Evolutionary conservation across 169 alveolate species (phyloP).

Genomic region (Babesia sp.): DNA sequence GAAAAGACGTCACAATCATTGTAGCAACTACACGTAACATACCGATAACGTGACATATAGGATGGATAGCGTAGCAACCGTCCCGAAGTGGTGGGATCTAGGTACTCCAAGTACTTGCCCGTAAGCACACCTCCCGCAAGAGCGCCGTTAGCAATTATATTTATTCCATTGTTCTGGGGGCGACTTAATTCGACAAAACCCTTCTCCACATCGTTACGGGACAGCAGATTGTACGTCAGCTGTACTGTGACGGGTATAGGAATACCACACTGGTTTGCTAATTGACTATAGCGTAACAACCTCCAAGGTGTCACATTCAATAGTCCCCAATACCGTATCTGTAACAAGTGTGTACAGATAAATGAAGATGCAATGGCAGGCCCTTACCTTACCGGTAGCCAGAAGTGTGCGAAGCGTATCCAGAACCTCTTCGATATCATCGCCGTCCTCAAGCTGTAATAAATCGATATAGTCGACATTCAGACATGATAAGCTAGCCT

Average conservation of each 20-base stretch:
- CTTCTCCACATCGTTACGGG: slow-evolving; percentile 83
- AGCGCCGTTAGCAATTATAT: slow-evolving; percentile 78
- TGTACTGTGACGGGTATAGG: slow-evolving; percentile 79
- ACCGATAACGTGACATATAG: slow-evolving; percentile 79
- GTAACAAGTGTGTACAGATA: not conserved
- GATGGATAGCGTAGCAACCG: slow-evolving; percentile 82
- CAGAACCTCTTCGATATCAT: slow-evolving; percentile 79
- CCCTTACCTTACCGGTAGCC: slow-evolving; percentile 77
- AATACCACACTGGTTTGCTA: slow-evolving; percentile 67
- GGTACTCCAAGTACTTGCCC: slow-evolving; percentile 81
- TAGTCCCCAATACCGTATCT: slow-evolving; percentile 84
- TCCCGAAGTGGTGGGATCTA: slow-evolving; percentile 81
- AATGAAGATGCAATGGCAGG: not conserved
- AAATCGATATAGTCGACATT: slow-evolving; percentile 78
- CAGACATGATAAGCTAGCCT: slow-evolving; percentile 72
- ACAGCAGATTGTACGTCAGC: slow-evolving; percentile 74
- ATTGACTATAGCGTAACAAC: slow-evolving; percentile 66
- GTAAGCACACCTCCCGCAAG: slow-evolving; percentile 83
- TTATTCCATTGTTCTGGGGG: slow-evolving; percentile 80
- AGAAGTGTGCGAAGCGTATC: slow-evolving; percentile 73
- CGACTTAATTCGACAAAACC: slow-evolving; percentile 81
- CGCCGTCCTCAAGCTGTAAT: slow-evolving; percentile 79
- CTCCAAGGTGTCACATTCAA: slow-evolving; percentile 85
- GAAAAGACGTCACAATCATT: not conserved
- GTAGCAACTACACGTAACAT: not conserved